Percentiles rank a stretch among this genome's conserved stretches.
These are phyloP conservation scores for Diospyros kaki DNA, from an alignment of 148 eudicot species.

Conservation along the genomic window DNA sequence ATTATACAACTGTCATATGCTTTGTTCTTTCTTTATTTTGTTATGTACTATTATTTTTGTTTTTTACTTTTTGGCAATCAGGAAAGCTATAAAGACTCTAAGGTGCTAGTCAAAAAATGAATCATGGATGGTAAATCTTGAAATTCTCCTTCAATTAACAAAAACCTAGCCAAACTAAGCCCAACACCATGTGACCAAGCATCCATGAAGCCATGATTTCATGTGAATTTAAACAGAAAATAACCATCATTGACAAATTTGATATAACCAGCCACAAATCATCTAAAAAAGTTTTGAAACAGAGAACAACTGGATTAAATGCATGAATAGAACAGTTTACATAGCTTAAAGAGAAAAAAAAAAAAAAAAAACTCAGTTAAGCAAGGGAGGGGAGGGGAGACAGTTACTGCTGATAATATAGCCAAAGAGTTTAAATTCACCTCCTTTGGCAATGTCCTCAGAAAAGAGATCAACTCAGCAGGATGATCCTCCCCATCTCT, in stretches of 20 bases:
- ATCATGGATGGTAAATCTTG: not conserved
- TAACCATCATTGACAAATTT: too few relatives aligned
- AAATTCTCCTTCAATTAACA: not conserved
- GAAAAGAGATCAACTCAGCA: slow-evolving; percentile 66
- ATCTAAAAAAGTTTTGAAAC: too few relatives aligned
- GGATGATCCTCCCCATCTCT: slow-evolving; percentile 88
- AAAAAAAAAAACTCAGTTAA: not conserved
- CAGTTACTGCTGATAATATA: not conserved
- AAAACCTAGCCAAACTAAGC: not conserved
- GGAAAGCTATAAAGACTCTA: not conserved
- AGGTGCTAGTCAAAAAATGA: not conserved
- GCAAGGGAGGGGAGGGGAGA: not conserved
- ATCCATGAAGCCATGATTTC: too few relatives aligned
- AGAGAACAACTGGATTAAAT: too few relatives aligned
- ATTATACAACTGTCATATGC: not conserved
- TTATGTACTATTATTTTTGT: not conserved
- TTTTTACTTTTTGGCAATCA: not conserved
- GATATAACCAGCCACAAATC: too few relatives aligned
- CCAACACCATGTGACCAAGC: not conserved
- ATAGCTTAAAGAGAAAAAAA: not conserved
- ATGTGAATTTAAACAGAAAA: too few relatives aligned
- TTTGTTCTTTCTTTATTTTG: not conserved
- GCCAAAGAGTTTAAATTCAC: slow-evolving; percentile 29
- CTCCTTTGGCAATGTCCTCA: slow-evolving; percentile 65
- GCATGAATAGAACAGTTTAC: not conserved